These are phyloP conservation scores for Teratosphaeria epicoccoides DNA, from an alignment of 2,329 filamentous ascomycete species.

Conservation along the genomic window DNA sequence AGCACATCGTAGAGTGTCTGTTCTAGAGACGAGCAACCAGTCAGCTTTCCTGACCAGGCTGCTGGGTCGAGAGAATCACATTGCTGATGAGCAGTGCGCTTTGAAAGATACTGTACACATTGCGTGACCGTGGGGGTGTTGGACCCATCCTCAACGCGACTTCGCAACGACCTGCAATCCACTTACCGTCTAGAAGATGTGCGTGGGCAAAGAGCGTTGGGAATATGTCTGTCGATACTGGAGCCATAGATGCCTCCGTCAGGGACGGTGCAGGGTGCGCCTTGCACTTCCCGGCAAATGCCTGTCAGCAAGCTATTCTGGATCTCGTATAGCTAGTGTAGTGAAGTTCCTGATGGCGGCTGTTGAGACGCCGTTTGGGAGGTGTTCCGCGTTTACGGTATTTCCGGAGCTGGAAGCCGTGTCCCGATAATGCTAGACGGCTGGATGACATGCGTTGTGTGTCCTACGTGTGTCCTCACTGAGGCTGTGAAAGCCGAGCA, in stretches of 20 bases:
- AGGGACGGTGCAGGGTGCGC: neutral
- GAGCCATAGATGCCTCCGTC: neutral
- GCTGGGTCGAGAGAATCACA: too few relatives aligned
- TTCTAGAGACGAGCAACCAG: conserved; percentile 1
- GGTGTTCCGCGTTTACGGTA: neutral
- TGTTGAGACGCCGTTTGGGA: neutral
- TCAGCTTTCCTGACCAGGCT: neutral
- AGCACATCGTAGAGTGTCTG: conserved; percentile 57
- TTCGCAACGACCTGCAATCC: neutral
- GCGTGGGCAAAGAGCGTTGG: conserved; percentile 5
- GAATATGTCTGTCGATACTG: conserved; percentile 4
- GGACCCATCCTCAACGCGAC: neutral
- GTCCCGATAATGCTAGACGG: neutral
- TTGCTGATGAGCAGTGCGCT: too few relatives aligned
- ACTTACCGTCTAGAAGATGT: conserved; percentile 10
- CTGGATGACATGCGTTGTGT: neutral
- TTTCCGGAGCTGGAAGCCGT: neutral
- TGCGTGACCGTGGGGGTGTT: neutral
- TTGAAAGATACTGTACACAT: too few relatives aligned
- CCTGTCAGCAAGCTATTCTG: neutral
- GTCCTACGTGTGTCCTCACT: too few relatives aligned
- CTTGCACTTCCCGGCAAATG: neutral
- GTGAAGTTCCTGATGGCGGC: neutral
- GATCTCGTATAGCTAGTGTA: neutral
- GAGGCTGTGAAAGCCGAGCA: neutral